Percentiles rank a stretch among this genome's conserved stretches.
Conservation (phyloP, 495 filamentous ascomycete genomes). For the Penicillium coffeae region DNA sequence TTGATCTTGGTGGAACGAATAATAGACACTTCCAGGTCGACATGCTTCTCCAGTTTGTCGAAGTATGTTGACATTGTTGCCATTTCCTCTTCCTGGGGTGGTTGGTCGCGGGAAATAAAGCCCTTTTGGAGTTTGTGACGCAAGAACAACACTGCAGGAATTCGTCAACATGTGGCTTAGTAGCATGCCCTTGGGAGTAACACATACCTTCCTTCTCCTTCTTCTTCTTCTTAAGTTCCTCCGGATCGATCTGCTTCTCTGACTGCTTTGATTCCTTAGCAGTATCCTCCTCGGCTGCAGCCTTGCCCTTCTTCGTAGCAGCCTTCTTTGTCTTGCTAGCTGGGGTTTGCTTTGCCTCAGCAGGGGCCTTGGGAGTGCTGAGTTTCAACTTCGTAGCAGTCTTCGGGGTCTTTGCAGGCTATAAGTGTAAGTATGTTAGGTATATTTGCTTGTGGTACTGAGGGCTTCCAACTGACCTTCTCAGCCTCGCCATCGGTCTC, state of each 20-base stretch:
- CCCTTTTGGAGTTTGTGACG: slow-evolving; percentile 90
- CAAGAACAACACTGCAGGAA: slow-evolving; percentile 64
- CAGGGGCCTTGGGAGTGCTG: slow-evolving; percentile 49
- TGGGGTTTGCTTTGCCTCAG: slow-evolving; percentile 45
- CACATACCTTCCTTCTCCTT: slow-evolving; percentile 64
- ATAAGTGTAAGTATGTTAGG: slow-evolving; percentile 6
- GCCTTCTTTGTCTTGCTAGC: slow-evolving; percentile 59
- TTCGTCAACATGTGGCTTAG: too few species aligned
- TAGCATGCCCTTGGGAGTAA: neutral
- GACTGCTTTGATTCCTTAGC: slow-evolving; percentile 44
- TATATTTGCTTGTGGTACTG: neutral
- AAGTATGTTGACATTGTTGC: slow-evolving; percentile 73
- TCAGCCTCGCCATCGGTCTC: slow-evolving; percentile 61
- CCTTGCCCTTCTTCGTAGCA: slow-evolving; percentile 39
- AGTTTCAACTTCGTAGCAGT: slow-evolving; percentile 52
- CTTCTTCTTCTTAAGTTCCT: slow-evolving; percentile 61
- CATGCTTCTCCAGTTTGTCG: slow-evolving; percentile 70
- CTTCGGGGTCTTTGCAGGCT: slow-evolving; percentile 60
- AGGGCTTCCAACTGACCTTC: slow-evolving; percentile 49
- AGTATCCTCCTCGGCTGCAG: slow-evolving; percentile 42
- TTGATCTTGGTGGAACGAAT: slow-evolving; percentile 87
- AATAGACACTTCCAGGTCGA: slow-evolving; percentile 78
- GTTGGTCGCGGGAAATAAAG: slow-evolving; percentile 73
- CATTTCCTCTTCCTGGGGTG: slow-evolving; percentile 89
- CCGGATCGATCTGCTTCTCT: slow-evolving; percentile 51